These are phyloP conservation scores for Basipetospora chlamydospora DNA, from an alignment of 2,329 filamentous ascomycete genomes.

Conservation along the genomic window DNA sequence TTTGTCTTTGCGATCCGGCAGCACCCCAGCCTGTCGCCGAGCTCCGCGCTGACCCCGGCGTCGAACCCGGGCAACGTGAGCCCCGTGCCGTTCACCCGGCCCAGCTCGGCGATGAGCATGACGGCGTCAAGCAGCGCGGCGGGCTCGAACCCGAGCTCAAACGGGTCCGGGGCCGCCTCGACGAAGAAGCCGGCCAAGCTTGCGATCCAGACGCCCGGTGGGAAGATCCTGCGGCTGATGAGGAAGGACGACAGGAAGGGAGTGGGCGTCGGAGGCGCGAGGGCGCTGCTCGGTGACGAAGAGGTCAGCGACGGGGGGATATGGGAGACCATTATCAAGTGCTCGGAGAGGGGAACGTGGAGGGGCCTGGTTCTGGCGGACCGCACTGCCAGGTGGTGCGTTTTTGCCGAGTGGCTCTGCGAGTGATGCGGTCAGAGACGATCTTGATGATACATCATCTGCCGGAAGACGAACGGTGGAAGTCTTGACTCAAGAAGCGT, in stretches of 20 bases:
- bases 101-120: constrained; percentile 51
- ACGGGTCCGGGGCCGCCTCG: constrained; percentile 33
- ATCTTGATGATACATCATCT: background rate
- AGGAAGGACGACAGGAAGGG: constrained; percentile 58
- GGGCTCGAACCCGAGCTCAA: constrained; percentile 39
- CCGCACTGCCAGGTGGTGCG: constrained; percentile 73
- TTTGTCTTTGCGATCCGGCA: constrained; percentile 95
- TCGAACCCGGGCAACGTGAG: constrained; percentile 33
- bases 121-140: constrained; percentile 42
- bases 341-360: constrained; percentile 69
- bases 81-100: constrained; percentile 47
- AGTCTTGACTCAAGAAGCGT: background rate
- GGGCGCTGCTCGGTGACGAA: constrained; percentile 30
- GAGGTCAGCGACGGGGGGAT: constrained; percentile 54
- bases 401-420: constrained; percentile 80
- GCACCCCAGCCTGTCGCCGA: constrained; percentile 50
- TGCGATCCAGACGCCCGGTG: constrained; percentile 83
- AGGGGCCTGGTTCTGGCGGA: constrained; percentile 70
- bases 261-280: constrained; percentile 27
- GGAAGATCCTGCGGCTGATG: constrained; percentile 84
- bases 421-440: too few species aligned
- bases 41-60: constrained; percentile 26
- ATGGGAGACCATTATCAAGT: constrained; percentile 88
- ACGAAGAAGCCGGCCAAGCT: constrained; percentile 91
- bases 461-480: background rate